phyloP scores from a whole-genome alignment of 768 basidiomycete genomes.

The Suillus fuscotomentosus region DNA sequence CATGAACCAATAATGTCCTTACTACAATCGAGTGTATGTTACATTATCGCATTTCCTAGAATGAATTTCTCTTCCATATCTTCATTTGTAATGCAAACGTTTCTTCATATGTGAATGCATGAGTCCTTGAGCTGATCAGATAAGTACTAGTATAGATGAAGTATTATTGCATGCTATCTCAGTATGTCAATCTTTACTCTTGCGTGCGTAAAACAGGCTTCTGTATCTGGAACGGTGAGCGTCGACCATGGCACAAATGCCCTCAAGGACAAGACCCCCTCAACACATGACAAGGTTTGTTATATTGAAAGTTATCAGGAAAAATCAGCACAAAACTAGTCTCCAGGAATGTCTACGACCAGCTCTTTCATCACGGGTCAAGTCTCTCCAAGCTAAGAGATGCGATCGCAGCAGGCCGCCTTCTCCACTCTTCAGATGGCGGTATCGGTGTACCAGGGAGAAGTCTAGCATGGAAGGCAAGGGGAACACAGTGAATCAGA shows the following conservation, averaged over 20 bases:
- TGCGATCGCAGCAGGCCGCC: constrained; percentile 56
- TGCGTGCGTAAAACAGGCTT: not conserved
- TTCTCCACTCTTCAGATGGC: constrained; percentile 45
- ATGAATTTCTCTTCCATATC: constrained; percentile 12
- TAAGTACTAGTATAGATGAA: not conserved
- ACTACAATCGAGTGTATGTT: constrained; percentile 25
- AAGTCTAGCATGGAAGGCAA: constrained; percentile 83
- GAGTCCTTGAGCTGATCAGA: not conserved
- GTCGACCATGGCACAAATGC: constrained; percentile 22
- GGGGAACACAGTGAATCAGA: constrained; percentile 12
- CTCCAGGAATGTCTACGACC: constrained; percentile 40
- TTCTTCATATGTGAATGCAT: no score
- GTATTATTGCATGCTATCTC: not conserved
- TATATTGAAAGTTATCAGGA: not conserved
- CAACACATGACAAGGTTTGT: constrained; percentile 25
- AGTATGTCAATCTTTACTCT: not conserved
- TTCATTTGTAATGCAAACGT: not conserved
- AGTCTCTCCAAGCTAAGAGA: constrained; percentile 68
- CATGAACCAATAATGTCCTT: constrained; percentile 27
- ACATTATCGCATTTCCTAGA: constrained; percentile 28
- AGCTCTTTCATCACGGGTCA: constrained; percentile 49
- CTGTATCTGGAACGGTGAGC: not conserved
- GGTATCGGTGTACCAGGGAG: constrained; percentile 61
- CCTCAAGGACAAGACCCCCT: constrained; percentile 19
- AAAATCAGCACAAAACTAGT: not conserved